Percentiles rank a stretch among this genome's conserved stretches.
Evolutionary conservation across 768 basidiomycete species (phyloP).

Genomic region (Lentinula edodes): DNA sequence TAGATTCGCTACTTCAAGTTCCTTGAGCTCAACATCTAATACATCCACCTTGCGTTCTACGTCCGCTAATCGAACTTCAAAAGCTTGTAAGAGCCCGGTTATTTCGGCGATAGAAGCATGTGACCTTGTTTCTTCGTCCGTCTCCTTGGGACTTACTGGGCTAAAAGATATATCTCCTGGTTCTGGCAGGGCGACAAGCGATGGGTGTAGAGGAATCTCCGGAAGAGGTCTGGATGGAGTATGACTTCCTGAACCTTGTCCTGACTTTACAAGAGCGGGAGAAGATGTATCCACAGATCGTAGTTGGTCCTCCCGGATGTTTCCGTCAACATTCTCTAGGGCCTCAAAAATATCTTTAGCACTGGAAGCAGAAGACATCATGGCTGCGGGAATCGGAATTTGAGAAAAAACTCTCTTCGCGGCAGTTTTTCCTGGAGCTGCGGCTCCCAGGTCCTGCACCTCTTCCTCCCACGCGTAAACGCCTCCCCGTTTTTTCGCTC

Average conservation of each 20-base stretch:
- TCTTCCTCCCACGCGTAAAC: constrained; percentile 11
- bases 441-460: neutral
- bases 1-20: neutral
- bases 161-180: neutral
- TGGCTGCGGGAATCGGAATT: neutral
- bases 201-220: neutral
- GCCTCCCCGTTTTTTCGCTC: neutral
- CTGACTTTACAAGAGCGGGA: neutral
- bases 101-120: constrained; percentile 1
- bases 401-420: neutral
- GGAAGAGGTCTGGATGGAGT: constrained; percentile 5
- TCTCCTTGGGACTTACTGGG: neutral
- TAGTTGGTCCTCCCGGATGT: neutral
- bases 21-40: constrained; percentile 2
- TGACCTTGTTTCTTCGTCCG: neutral
- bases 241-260: neutral
- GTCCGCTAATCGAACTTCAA: constrained; percentile 2
- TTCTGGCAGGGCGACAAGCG: neutral
- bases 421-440: neutral
- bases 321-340: neutral
- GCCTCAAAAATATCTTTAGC: neutral
- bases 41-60: constrained; percentile 10
- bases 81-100: neutral
- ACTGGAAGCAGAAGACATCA: neutral
- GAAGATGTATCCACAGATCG: neutral